A percentile compares a stretch with the other conserved stretches of the same genome.
These are phyloP conservation scores for Monosporascus sp. DNA, from an alignment of 2,329 filamentous ascomycete species.

Conservation along the genomic window DNA sequence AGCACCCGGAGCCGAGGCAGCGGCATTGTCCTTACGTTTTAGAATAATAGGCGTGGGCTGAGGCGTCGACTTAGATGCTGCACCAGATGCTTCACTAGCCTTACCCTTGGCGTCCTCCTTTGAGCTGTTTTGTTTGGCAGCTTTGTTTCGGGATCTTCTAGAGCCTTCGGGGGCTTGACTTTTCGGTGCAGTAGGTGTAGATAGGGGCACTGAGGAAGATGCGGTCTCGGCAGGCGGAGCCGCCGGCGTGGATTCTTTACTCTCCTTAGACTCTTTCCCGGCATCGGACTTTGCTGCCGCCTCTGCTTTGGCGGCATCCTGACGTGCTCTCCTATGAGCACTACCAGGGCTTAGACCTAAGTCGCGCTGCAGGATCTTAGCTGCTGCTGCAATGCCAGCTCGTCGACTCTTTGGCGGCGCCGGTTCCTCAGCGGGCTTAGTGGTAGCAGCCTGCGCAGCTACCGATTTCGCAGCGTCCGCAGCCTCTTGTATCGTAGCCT, in stretches of 20 bases:
- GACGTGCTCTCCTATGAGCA: slow-evolving; percentile 55
- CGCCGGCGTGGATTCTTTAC: slow-evolving; percentile 13
- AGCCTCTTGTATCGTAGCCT: slow-evolving; percentile 45
- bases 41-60: slow-evolving; percentile 25
- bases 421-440: slow-evolving; percentile 25
- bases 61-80: slow-evolving; percentile 20
- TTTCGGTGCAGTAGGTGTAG: slow-evolving; percentile 25
- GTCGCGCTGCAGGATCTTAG: slow-evolving; percentile 61
- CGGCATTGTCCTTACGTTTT: slow-evolving; percentile 21
- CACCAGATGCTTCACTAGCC: slow-evolving; percentile 11
- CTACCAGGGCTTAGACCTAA: slow-evolving; percentile 60
- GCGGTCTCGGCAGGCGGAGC: slow-evolving; percentile 15
- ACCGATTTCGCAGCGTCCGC: slow-evolving; percentile 41
- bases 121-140: slow-evolving; percentile 24
- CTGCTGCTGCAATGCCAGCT: slow-evolving; percentile 58
- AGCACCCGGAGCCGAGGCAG: slow-evolving; percentile 4
- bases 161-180: slow-evolving; percentile 28
- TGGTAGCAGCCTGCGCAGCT: slow-evolving; percentile 30
- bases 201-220: slow-evolving; percentile 13
- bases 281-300: slow-evolving; percentile 36
- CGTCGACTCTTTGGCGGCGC: slow-evolving; percentile 51
- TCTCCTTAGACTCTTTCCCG: slow-evolving; percentile 19
- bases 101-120: slow-evolving; percentile 23
- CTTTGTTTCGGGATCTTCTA: slow-evolving; percentile 29
- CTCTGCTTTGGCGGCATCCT: slow-evolving; percentile 54